phyloP scores from a whole-genome alignment of 2,329 filamentous ascomycete genomes.

The Trichoderma koningii region DNA sequence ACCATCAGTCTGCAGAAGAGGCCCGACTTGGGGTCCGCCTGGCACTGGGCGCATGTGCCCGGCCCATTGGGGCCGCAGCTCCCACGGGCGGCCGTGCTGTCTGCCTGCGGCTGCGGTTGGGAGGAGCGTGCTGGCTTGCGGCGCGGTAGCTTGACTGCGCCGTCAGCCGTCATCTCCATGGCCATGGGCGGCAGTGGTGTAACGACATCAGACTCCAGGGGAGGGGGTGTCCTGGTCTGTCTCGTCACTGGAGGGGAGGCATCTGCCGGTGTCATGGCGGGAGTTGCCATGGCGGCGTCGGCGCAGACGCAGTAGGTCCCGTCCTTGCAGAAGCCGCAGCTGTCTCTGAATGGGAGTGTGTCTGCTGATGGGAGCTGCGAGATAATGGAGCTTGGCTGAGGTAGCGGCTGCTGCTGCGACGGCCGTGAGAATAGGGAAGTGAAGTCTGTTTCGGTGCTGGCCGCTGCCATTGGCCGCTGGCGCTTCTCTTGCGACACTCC shows the following conservation, averaged over 20 bases:
- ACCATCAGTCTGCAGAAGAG: constrained; percentile 82
- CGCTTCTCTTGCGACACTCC: constrained; percentile 56
- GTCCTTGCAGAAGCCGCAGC: constrained; percentile 81
- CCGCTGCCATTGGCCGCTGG: constrained; percentile 52
- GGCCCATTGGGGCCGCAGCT: constrained; percentile 68
- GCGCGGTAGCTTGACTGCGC: constrained; percentile 61
- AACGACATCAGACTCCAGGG: constrained; percentile 62
- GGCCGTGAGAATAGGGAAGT: constrained; percentile 64
- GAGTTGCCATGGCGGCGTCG: constrained; percentile 53
- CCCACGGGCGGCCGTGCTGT: constrained; percentile 33
- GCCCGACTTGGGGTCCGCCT: constrained; percentile 74
- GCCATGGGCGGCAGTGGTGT: constrained; percentile 49
- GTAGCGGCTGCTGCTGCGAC: constrained; percentile 34
- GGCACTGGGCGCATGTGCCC: constrained; percentile 77
- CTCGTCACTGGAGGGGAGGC: constrained; percentile 46
- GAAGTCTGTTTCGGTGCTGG: constrained; percentile 71
- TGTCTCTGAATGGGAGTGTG: constrained; percentile 58
- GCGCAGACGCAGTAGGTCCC: constrained; percentile 82
- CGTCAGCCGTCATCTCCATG: constrained; percentile 61
- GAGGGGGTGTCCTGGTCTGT: constrained; percentile 59
- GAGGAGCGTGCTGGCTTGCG: constrained; percentile 39
- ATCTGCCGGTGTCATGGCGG: constrained; percentile 45
- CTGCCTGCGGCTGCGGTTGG: constrained; percentile 36
- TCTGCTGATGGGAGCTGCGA: constrained; percentile 43
- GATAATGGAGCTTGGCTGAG: constrained; percentile 29